Base-by-base conservation (phyloP, 2,329 filamentous ascomycete species). In the Penicillium sp. region DNA sequence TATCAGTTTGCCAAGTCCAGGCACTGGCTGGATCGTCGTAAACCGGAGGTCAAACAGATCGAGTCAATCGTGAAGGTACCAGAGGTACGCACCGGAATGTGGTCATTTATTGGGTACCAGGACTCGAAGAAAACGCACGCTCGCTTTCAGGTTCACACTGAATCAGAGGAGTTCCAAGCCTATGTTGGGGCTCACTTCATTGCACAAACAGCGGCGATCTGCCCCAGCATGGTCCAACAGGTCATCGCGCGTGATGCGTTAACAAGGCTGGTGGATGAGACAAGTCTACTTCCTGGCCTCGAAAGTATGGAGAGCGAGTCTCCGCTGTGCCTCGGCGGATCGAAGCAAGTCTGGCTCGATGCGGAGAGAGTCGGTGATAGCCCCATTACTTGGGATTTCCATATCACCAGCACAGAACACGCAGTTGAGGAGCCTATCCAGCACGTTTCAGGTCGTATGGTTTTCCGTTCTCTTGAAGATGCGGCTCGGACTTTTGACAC, bases 1-100 rank as follows among this genome's bases (percentile, higher is more conserved):
- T 78, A 79, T 43, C 76, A 78, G 42, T 79, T 79, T 47, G 75
- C 77, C 16, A 73, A 73, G 45, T 48, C 60, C 0, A 48, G 61
- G 0, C 76, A 78, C 46, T 78, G 76, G 76, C 43, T 78, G 11
- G 66, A 73, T 14, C 36, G 36, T 16, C 36, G 36, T 16, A 39
- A 39, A 8, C 36, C 16, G 8, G 36, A 39, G 36, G 18, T 39
- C 16, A 39, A 39, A 19, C 36, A 39, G 16, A 23, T 39, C 5
- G 36, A 39, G 18, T 39, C 36, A 2, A 18, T 40, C 13, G 19
- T 40, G 38, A 10, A 40, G 38, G 38, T n/a, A 26, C 38, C 38
- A 19, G 19, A 23, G 7, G 7, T 7, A 7, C 38, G 38, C 19
- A 23, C 36, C 5, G 36, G 36, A 1, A 39, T 44, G 27, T 30